Base-by-base conservation (phyloP, 441 rosid genomes). In the Theobroma grandiflorum region DNA sequence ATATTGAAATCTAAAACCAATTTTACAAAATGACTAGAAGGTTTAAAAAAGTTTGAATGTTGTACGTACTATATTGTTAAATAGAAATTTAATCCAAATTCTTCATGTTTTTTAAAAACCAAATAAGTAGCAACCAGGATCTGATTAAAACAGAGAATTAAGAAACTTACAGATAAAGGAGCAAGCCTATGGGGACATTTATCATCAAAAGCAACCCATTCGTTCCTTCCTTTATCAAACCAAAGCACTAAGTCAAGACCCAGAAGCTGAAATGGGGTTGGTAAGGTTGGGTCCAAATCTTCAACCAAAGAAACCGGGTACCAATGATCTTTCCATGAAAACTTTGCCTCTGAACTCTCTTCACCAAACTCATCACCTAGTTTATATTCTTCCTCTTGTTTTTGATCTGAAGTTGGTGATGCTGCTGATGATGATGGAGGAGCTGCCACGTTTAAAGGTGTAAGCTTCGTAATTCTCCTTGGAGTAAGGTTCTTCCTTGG, bases 281-380 rank as follows among this genome's bases (percentile, higher is more conserved):
- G 97, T 71, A 78, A 79, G 63, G 68, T 65, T 72, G 90, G 95
- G 80, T 93, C 93, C 91, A 93, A 87, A 82, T 95, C 96, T 80
- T 92, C 96, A 22, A 92, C 78, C 68, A 93, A 84, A 72, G 98
- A 95, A 87, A 93, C 93, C 6, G 95, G 96, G 79, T 95, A 93
- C 98, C 98, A 95, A 61, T 95, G 96, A 84, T 95, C 97, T 84
- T 90, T 90, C 98, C 97, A 95, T 50, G 88, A 81, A 62, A 95
- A 93, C 83, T 89, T 93, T 12, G 87, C 85, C 53, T 77, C 93
- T 78, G 67, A 78, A 57, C 75, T 26, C 55, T 78, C 80, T 71
- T 78, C 67, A 67, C 75, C 67, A 58, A 78, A 78, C 37, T 69
- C 80, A n/a, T 64, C 63, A 37, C 52, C 68, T 33, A 61, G 31